phyloP scores from a whole-genome alignment of 441 rosid genomes.

The Eruca vesicaria region DNA sequence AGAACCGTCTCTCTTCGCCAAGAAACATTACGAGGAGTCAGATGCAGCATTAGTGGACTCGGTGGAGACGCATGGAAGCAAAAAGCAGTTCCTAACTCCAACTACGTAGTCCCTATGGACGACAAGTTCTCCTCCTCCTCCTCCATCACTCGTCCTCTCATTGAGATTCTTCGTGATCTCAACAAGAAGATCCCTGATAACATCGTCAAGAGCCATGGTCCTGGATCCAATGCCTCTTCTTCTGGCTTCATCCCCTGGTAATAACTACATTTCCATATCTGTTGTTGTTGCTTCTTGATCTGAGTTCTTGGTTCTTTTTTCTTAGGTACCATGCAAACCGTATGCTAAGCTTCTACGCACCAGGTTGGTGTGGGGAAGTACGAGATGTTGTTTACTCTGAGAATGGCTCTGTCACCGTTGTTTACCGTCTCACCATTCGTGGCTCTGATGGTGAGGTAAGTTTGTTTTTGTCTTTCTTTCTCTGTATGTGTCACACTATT shows the following conservation, averaged over 20 bases:
- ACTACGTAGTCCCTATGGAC: constrained; percentile 93
- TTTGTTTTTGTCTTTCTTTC: not conserved
- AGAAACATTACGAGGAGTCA: constrained; percentile 5
- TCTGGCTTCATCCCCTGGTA: constrained; percentile 78
- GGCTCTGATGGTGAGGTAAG: constrained; percentile 95
- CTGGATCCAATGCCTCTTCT: constrained; percentile 35
- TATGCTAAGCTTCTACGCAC: constrained; percentile 96
- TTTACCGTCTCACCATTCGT: constrained; percentile 86
- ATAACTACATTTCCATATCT: no score
- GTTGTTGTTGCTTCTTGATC: constrained; percentile 14
- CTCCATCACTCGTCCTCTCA: constrained; percentile 81
- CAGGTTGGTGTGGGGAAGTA: constrained; percentile 99
- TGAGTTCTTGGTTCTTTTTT: constrained; percentile 11
- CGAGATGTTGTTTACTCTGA: constrained; percentile 92
- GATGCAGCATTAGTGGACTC: constrained; percentile 30
- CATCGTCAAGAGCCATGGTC: constrained; percentile 48
- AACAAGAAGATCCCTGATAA: constrained; percentile 92
- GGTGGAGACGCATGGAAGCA: constrained; percentile 38
- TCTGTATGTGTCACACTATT: not conserved
- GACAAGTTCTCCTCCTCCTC: constrained; percentile 63
- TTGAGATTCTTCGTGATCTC: constrained; percentile 94
- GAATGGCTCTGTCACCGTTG: constrained; percentile 83
- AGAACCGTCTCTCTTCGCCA: constrained; percentile 12
- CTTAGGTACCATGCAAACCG: constrained; percentile 94
- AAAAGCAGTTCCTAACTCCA: constrained; percentile 66